phyloP scores from a whole-genome alignment of 176 grass and related monocot genomes.

The Panicum miliaceum region DNA sequence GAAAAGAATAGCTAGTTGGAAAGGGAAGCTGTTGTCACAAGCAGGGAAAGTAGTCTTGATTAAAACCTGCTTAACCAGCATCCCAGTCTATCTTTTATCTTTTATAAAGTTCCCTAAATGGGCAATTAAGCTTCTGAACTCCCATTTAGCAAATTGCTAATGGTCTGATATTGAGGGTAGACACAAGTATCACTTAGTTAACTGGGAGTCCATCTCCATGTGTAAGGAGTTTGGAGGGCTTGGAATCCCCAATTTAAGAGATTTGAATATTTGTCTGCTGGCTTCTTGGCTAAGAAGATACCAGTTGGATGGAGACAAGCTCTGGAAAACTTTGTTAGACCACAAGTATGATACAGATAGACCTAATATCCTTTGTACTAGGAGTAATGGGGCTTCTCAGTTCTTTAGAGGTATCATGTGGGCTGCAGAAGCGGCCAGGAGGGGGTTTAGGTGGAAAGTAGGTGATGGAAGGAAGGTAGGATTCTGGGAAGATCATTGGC shows the following conservation, averaged over 20 bases:
- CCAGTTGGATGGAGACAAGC: no score
- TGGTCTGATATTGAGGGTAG: no score
- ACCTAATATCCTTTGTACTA: background rate
- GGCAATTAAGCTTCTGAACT: no score
- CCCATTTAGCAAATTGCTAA: no score
- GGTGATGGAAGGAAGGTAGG: background rate
- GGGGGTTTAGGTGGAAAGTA: background rate
- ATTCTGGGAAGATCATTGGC: background rate
- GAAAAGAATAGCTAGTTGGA: no score
- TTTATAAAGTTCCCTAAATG: no score
- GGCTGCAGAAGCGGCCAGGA: background rate
- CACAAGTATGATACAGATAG: no score
- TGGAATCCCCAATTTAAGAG: background rate
- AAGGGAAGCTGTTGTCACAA: no score
- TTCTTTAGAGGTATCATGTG: background rate
- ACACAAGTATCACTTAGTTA: background rate
- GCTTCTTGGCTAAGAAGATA: background rate
- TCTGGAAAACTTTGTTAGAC: no score
- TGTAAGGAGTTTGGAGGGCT: background rate
- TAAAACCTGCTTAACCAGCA: no score
- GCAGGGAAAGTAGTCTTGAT: no score
- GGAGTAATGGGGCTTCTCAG: fast-evolving
- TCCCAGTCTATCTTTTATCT: no score
- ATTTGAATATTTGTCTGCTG: background rate
- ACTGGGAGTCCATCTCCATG: background rate